Percentiles rank a stretch among this genome's conserved stretches.
Evolutionary conservation across 2,329 filamentous ascomycete species (phyloP).

Genomic region (Chalaropsis ovoidea): DNA sequence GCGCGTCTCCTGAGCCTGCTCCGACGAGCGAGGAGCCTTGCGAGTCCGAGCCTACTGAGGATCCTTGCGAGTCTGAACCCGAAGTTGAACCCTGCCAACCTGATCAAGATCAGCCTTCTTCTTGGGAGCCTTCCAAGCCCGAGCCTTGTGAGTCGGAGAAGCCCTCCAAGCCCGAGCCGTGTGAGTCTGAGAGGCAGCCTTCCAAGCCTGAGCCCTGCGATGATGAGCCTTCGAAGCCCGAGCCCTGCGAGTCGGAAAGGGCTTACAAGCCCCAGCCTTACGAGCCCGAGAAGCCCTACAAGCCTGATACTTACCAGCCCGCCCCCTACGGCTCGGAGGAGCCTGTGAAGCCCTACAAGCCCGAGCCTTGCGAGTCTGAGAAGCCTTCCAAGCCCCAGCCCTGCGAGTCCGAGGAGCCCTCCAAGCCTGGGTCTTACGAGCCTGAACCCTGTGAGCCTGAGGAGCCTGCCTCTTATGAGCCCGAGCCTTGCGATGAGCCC

Average conservation of each 20-base stretch:
- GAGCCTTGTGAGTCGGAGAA: slow-evolving; percentile 20
- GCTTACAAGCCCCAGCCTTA: slow-evolving; percentile 7
- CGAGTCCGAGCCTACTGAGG: slow-evolving; percentile 19
- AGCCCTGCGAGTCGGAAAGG: slow-evolving; percentile 17
- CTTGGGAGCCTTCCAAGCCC: slow-evolving; percentile 6
- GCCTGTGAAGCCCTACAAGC: slow-evolving; percentile 10
- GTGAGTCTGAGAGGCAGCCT: slow-evolving; percentile 12
- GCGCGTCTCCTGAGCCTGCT: slow-evolving; percentile 25
- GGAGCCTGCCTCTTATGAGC: slow-evolving; percentile 11
- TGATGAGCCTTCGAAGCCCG: slow-evolving; percentile 16
- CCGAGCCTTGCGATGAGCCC: slow-evolving; percentile 18
- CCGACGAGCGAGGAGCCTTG: slow-evolving; percentile 25
- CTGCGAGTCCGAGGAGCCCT: background rate
- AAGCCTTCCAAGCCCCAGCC: slow-evolving; percentile 19
- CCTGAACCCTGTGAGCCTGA: slow-evolving; percentile 14
- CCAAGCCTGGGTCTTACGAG: background rate
- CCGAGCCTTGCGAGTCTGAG: slow-evolving; percentile 6
- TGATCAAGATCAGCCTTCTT: slow-evolving; percentile 5
- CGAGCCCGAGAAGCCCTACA: slow-evolving; percentile 8
- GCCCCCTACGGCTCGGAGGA: slow-evolving; percentile 8
- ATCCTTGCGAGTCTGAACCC: slow-evolving; percentile 22
- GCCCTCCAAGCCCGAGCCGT: slow-evolving; percentile 13
- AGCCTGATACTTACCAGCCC: slow-evolving; percentile 14
- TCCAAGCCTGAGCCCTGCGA: slow-evolving; percentile 19
- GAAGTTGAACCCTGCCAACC: slow-evolving; percentile 20